phyloP scores from a whole-genome alignment of 345 rosid genomes.

The Corymbia maculata region DNA sequence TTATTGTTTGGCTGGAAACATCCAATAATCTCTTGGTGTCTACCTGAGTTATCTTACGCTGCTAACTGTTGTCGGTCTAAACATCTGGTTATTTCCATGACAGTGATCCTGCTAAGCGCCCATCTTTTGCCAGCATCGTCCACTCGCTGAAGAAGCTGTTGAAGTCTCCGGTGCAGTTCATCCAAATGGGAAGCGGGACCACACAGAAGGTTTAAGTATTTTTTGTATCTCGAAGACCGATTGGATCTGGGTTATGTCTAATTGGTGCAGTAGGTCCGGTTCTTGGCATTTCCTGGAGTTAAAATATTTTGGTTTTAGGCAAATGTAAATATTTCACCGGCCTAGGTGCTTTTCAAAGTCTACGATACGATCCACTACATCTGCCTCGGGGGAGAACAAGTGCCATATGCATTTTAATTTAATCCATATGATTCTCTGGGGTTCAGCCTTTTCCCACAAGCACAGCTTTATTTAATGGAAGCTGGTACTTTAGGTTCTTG shows the following conservation, averaged over 20 bases:
- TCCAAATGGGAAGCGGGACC: conserved; percentile 29
- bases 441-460: background rate
- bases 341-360: background rate
- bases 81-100: background rate
- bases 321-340: conserved; percentile 15
- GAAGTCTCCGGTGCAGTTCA: conserved; percentile 62
- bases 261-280: background rate
- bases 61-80: background rate
- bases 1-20: background rate
- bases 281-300: background rate
- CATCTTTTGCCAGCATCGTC: conserved; percentile 59
- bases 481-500: background rate
- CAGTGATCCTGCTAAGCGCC: conserved; percentile 75
- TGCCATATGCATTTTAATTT: background rate
- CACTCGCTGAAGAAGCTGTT: conserved; percentile 65
- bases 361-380: background rate
- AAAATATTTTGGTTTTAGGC: background rate
- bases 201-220: background rate
- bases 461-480: background rate
- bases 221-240: background rate
- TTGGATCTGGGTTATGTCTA: background rate
- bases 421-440: background rate
- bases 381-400: background rate
- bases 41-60: background rate
- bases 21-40: background rate